phyloP scores from a whole-genome alignment of 306 rosid species.

The Hippophae rhamnoides region DNA sequence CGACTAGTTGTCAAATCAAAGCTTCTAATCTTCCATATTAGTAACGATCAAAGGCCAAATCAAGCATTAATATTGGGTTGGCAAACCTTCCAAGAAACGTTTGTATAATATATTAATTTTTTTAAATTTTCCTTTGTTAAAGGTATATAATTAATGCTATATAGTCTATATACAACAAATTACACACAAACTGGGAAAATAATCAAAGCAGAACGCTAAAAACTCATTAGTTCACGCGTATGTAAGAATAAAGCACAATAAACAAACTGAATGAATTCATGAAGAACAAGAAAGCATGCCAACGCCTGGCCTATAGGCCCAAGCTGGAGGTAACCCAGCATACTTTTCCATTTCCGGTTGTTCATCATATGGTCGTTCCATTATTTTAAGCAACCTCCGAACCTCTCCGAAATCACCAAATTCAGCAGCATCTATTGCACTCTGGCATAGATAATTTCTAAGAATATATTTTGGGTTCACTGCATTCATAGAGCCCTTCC shows the following conservation, averaged over 20 bases:
- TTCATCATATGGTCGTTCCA: conserved; percentile 86
- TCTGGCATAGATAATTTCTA: conserved; percentile 92
- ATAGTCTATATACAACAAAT: not conserved
- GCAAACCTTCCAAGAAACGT: too few relatives aligned
- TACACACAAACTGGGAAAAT: not conserved
- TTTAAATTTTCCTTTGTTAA: too few relatives aligned
- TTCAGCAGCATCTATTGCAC: conserved; percentile 94
- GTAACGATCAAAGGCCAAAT: too few relatives aligned
- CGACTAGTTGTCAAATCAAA: too few relatives aligned
- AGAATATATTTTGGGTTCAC: conserved; percentile 88
- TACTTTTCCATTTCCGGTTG: conserved; percentile 99
- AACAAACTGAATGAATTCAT: conserved; percentile 25
- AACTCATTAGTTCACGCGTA: conserved; percentile 16
- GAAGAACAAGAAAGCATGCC: conserved; percentile 99
- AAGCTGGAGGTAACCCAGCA: conserved; percentile 96
- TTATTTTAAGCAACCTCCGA: conserved; percentile 59
- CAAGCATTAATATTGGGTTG: too few relatives aligned
- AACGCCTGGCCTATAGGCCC: conserved; percentile 99
- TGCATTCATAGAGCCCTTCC: conserved; percentile 65
- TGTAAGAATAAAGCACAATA: conserved; percentile 3
- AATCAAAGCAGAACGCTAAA: not conserved
- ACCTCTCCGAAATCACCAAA: conserved; percentile 84
- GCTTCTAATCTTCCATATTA: too few relatives aligned
- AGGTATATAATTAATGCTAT: not conserved
- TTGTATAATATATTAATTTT: too few relatives aligned